Evolutionary conservation across 164 flowering plant species (phyloP), one percentile per base, ranked within the genome.

Genomic region (Vitis labrusca): DNA sequence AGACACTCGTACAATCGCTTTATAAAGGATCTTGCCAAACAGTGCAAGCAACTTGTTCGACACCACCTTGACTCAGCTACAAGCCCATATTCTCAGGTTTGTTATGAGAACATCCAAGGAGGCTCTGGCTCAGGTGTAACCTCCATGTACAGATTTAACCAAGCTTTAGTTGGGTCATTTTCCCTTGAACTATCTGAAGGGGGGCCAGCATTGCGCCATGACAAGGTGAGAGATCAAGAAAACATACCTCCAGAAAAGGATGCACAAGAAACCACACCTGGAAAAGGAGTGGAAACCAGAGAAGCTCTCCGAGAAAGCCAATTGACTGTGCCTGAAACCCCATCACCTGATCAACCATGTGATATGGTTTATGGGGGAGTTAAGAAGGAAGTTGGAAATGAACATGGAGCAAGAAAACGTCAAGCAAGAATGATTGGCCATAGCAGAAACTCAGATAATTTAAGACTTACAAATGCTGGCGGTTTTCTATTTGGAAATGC

Each of bases 51-150:
- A 76, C 80, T 93, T 15, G 90, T 89, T 65, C 78, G 92, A 3
- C 95, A 93, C 80, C 99, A 92, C 77, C 97, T 93, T 76, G 98
- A 96, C 80, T 96, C 98, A 61, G 95, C 88, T 51, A 93, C 98
- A 65, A 96, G 99, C 76, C 95, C 99, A 71, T 96, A 93, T 69
- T 91, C 97, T 66, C 90, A 80, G 72, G 89, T 85, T 49, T 93
- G 95, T 78, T 91, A 88, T 71, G 97, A 86, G 64, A 81, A 90
- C 51, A 70, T 71, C 62, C 73, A 72, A 11, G 85, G 83, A 61
- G 80, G 83, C 73, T 80, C 77, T 62, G 82, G 80, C 65, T 72
- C 85, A 2, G 64, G 71, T 62, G 60, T 77, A 53, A 61, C 74
- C 60, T 71, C 83, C 49, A 55, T 63, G 30, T 67, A 71, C 68